Conservation (phyloP, 2,329 filamentous ascomycete species). For the Magnaporthales sp. region DNA sequence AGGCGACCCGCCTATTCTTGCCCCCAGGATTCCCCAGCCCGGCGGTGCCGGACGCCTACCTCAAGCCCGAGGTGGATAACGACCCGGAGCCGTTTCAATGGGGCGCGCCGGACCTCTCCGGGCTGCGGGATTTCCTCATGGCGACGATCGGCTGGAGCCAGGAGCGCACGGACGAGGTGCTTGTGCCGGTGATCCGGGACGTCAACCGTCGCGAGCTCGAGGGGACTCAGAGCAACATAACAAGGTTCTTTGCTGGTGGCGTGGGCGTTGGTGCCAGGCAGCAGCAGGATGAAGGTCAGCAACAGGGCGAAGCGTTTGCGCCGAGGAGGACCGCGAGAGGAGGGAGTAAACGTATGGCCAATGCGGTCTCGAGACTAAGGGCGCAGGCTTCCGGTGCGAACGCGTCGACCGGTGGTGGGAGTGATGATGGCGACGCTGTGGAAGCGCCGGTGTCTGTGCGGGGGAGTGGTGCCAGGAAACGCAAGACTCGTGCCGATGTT, state of each 20-base stretch:
- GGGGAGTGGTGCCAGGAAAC: constrained; percentile 1
- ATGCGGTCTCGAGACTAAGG: constrained; percentile 21
- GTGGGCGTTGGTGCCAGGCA: constrained; percentile 30
- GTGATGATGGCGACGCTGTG: constrained; percentile 8
- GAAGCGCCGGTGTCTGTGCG: constrained; percentile 5
- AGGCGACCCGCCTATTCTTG: constrained; percentile 79
- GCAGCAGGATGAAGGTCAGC: constrained; percentile 1
- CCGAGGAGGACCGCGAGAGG: constrained; percentile 15
- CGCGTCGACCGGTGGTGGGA: constrained; percentile 11
- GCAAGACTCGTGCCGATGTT: not conserved
- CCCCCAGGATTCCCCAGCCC: constrained; percentile 70
- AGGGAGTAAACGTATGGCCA: constrained; percentile 22
- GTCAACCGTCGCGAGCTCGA: constrained; percentile 86
- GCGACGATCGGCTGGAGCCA: constrained; percentile 85
- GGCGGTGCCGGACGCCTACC: constrained; percentile 74
- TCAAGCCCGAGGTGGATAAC: constrained; percentile 76
- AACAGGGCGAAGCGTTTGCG: constrained; percentile 15
- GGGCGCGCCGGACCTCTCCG: constrained; percentile 89
- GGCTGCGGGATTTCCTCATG: constrained; percentile 78
- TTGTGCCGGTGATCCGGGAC: constrained; percentile 89
- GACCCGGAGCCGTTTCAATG: constrained; percentile 78
- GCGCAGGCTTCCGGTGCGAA: constrained; percentile 13
- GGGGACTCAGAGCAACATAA: constrained; percentile 94
- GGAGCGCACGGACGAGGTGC: constrained; percentile 87
- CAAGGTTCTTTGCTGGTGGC: constrained; percentile 74